These are phyloP conservation scores for Metschnikowia cerradonensis DNA, from an alignment of 805 yeast genomes.

Conservation along the genomic window DNA sequence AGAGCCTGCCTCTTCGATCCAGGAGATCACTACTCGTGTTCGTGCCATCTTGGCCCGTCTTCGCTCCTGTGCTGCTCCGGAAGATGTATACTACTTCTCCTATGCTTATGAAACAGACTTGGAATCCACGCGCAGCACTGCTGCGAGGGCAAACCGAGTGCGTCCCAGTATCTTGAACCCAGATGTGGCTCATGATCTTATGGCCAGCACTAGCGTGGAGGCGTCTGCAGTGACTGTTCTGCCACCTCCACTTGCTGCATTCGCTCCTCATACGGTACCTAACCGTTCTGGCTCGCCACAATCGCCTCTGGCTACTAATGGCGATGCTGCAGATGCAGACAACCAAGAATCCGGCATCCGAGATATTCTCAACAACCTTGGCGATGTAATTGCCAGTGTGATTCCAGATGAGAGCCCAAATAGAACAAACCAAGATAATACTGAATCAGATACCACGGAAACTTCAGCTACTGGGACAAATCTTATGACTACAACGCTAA, in stretches of 20 bases:
- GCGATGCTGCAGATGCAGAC: neutral
- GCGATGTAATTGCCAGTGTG: slow-evolving; percentile 10
- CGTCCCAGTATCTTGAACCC: slow-evolving; percentile 37
- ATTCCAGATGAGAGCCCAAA: neutral
- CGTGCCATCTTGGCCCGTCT: slow-evolving; percentile 26
- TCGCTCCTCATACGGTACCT: neutral
- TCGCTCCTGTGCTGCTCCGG: slow-evolving; percentile 21
- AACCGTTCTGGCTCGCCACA: neutral
- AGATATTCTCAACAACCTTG: slow-evolving; percentile 11
- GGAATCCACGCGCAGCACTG: slow-evolving; percentile 22
- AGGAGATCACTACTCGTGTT: slow-evolving; percentile 21
- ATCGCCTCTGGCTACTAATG: neutral
- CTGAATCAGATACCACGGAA: neutral
- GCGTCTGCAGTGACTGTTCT: slow-evolving; percentile 17
- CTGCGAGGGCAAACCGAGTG: slow-evolving; percentile 27
- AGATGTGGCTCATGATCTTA: slow-evolving; percentile 34
- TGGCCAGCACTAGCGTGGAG: slow-evolving; percentile 27
- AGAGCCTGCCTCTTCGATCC: slow-evolving; percentile 24
- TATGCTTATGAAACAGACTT: slow-evolving; percentile 25
- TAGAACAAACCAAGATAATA: neutral
- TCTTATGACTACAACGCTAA: neutral
- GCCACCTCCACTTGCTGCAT: slow-evolving; percentile 1
- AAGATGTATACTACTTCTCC: slow-evolving; percentile 25
- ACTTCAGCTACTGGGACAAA: neutral
- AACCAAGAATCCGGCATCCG: slow-evolving; percentile 1